Base-by-base conservation (phyloP, 352 stramenopile genomes). In the Phytophthora ohioensis region DNA sequence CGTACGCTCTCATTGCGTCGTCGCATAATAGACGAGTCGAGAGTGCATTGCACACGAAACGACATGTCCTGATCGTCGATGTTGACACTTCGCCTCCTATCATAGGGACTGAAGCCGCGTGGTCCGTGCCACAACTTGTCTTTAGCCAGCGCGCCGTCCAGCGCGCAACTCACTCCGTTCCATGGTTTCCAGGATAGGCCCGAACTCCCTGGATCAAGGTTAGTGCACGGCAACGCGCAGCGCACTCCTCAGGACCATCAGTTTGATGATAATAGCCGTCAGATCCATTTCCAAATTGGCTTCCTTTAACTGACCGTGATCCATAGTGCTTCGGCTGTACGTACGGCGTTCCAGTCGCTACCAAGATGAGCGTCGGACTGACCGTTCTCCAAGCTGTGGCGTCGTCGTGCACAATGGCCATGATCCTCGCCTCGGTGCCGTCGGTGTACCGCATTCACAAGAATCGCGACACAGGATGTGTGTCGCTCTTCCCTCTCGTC, bases 381-480 rank as follows among this genome's bases (percentile, higher is more conserved):
- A 67, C 67, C 8, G 38, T 77, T 34, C 35, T 81, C 36, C 75
- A 84, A 66, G 46, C 66, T 3, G 32, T 82, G 61, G 67, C 73
- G 8, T 80, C 77, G 9, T 51, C 71, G 42, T 78, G 62, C 52
- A 77, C 76, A 27, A 56, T 82, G n/a, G 59, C 45, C 57, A 76
- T 71, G 31, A 75, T 83, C 34, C 65, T 85, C 17, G 53, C 57
- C 30, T 61, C 72, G 5, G 43, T 64, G 52, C 72, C 71, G 41
- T 70, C 67, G 1, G 68, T 80, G 30, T 82, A 79, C 45, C 67
- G 42, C 27, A 79, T 84, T 57, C 59, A 52, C 58, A 69, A 73
- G 59, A 60, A 48, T 11, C 52, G 42, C 3, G 31, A 48, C 52
- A 73, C 66, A 3, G 71, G 77, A 11, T 69, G 70, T 0, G 69